Evolutionary conservation across 257 asterid genomes (phyloP), one percentile per base, ranked within the genome.

Genomic region (Penstemon barbatus): DNA sequence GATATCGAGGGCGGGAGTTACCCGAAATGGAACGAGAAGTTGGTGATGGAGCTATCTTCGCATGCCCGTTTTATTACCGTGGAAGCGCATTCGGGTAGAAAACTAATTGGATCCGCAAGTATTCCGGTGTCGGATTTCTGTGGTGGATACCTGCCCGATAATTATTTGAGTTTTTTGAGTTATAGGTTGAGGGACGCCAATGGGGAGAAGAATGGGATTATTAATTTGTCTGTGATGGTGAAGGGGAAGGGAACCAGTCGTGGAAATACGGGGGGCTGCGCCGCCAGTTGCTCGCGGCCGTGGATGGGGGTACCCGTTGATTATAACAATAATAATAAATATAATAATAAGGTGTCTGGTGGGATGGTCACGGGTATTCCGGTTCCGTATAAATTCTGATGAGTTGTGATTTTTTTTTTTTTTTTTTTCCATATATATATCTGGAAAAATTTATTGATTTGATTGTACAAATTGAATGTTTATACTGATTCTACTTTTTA

Each of bases 161-260:
- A 81, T n/a, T 78, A 85, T 56, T 12, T 89, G 84, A 90, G 83
- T 40, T 86, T 91, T 67, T 76, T 91, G 93, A 89, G 97, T 74
- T 91, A 91, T 33, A 82, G 96, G 75, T 59, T 91, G 74, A 80
- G 87, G 80, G 85, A 84, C 57, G 64, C 51, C 5, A 66, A 61
- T 6, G 93, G 97, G 3, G 73, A 42, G 33, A 85, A 78, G 74
- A 91, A 87, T 55, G 97, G 97, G 78, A 91, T 91, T 51, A 66
- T 91, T 0, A 87, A 91, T 84, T 58, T 91, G 7, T 84, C 96
- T 3, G 88, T 87, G 12, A 79, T 63, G 69, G 84, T 82, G 8
- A 83, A 71, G 61, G 65, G 66, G 7, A 81, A 63, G 67, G 80
- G 76, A 8, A 50, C 71, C 3, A 62, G 33, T 25, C 33, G 25